phyloP scores from a whole-genome alignment of 345 rosid species.

The Salix purpurea region DNA sequence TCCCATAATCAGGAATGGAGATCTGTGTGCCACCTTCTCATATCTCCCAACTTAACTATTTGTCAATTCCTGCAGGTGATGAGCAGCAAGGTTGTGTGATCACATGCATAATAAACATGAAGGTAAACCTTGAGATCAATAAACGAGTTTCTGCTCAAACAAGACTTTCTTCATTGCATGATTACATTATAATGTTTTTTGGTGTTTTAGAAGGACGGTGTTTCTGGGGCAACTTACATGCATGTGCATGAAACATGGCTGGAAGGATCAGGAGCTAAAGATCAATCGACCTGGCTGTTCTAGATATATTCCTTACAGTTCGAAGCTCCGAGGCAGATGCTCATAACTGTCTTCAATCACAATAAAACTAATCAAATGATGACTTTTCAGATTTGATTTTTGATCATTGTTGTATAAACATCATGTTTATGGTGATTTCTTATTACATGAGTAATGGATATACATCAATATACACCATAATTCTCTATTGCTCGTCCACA shows the following conservation, averaged over 20 bases:
- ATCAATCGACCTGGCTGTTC: slow-evolving; percentile 43
- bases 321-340: not conserved
- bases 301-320: not conserved
- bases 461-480: too few species aligned
- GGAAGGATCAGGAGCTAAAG: slow-evolving; percentile 41
- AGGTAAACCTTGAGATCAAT: slow-evolving; percentile 39
- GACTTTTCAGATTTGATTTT: not conserved
- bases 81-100: slow-evolving; percentile 55
- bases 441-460: not conserved
- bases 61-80: slow-evolving; percentile 40
- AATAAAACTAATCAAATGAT: not conserved
- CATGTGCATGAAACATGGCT: slow-evolving; percentile 74
- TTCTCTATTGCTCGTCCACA: too few species aligned
- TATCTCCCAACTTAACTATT: not conserved
- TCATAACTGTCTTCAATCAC: not conserved
- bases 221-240: slow-evolving; percentile 41
- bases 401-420: not conserved
- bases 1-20: not conserved
- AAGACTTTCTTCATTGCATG: not conserved
- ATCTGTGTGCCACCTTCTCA: not conserved
- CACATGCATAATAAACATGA: slow-evolving; percentile 40
- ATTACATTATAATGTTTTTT: slow-evolving; percentile 10
- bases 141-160: not conserved
- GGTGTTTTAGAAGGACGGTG: slow-evolving; percentile 40
- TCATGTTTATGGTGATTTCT: not conserved